Base-by-base conservation (phyloP, 768 basidiomycete species). In the Boletus huronensis region DNA sequence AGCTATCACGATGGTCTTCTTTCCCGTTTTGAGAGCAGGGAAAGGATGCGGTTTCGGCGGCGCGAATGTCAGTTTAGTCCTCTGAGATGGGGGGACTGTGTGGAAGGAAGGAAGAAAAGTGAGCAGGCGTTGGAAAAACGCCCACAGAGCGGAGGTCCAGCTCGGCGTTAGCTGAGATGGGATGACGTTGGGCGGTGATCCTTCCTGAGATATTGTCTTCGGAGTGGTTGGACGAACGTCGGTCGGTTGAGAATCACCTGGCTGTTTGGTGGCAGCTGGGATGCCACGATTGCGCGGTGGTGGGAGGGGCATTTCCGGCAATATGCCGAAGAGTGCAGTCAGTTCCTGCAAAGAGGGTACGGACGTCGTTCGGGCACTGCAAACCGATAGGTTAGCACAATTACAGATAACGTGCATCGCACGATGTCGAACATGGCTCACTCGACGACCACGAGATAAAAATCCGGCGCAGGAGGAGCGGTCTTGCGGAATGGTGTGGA, bases 381-480 rank as follows among this genome's bases (percentile, higher is more conserved):
- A 40, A 52, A 14, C 21, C 23, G 48, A 31, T 29, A 3, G 10
- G 46, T 69, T 23, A 58, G 41, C 17, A 50, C 26, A n/a, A 39
- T 25, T 14, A 29, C 9, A 34, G 23, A 50, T 35, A 26, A 9
- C 21, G n/a, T 6, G 26, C 41, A 21, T 25, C 11, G 9, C 42
- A 56, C 45, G 19, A 29, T 23, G 31, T 25, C n/a, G 19, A 55
- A 21, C 5, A 28, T 7, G 23, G 74, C 85, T 62, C 59, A 96
- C 94, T 95, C 83, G 53, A 98, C 78, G 2, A 95, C 88, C 1
- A 90, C 90, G 19, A 97, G 72, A 48, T 85, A 80, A 70, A 93
- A 98, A 70, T 97, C 93, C 3, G 95, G 93, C 1, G 79, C 76
- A 6, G 87, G 84, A 6, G 88, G 90, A 1, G 80, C 73, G 0